Evolutionary conservation across 495 filamentous ascomycete species (phyloP), one percentile per base, ranked within the genome.

Genomic region (Cetradonia linearis): DNA sequence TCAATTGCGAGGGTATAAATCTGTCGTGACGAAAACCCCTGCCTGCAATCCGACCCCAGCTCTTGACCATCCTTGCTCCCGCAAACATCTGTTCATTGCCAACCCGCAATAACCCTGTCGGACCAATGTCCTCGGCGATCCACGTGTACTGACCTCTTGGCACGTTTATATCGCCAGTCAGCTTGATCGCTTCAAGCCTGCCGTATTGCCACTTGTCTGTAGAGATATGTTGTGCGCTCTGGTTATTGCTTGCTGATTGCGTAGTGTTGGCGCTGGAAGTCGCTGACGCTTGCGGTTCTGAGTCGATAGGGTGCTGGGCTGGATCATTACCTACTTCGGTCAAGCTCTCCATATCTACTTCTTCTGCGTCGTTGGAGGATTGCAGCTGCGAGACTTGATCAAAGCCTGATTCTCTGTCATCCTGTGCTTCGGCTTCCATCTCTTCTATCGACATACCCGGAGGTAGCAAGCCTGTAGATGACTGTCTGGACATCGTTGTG

Each of bases 151-250:
- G 85, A 18, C 92, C 92, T 42, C 91, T 79, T 7, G 91, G 92
- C 25, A 97, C 82, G 64, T 96, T 93, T 0, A 82, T 80, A 64
- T 97, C 91, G 3, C 92, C 92, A 0, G 91, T 97, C 36, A 97
- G 73, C 68, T 97, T 97, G 68, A 96, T 81, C 0, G 85, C 91
- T 65, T 88, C 82, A 5, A 96, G 62, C 20, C 81, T 73, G 14
- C 88, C 88, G 18, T 40, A 59, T 47, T 62, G 44, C 44, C 23
- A 36, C 3, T 58, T 56, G 18, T 60, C 55, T 2, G 25, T 44
- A 38, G 33, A 28, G n/a, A 37, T 46, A 6, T 3, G 9, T 56
- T 55, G 38, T 28, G 50, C 30, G 37, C 50, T 25, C 47, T 30
- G 13, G 13, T 37, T 20, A 23, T 38, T 56, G 36, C 28, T 44